Evolutionary conservation across 163 green algal species (phyloP).

Genomic region (Chloromonas sp.): DNA sequence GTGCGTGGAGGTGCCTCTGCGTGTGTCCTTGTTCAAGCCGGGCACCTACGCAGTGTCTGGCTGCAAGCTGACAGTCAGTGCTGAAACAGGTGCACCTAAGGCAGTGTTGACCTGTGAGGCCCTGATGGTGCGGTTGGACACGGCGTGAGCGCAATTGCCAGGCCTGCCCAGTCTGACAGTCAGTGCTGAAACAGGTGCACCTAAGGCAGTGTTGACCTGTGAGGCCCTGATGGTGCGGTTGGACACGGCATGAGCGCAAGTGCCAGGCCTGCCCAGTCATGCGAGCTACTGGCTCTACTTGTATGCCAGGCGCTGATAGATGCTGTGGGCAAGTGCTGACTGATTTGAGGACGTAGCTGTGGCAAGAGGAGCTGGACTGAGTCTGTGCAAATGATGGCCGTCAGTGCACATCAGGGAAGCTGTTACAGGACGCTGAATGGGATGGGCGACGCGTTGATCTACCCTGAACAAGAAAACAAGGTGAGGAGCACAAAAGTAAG

Average conservation of each 20-base stretch:
- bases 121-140: background rate
- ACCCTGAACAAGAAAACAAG: too few species aligned
- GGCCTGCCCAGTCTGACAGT: background rate
- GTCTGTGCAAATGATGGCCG: too few species aligned
- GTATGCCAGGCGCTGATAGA: too few species aligned
- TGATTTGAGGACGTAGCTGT: too few species aligned
- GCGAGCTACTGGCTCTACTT: too few species aligned
- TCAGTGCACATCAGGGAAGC: too few species aligned
- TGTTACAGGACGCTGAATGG: too few species aligned
- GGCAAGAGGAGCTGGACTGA: too few species aligned
- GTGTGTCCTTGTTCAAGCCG: slow-evolving; percentile 14
- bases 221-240: background rate
- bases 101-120: background rate
- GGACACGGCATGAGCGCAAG: background rate
- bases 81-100: background rate
- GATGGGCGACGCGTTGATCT: too few species aligned
- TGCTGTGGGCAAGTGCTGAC: too few species aligned
- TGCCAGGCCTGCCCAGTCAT: background rate
- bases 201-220: background rate
- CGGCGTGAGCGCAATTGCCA: background rate
- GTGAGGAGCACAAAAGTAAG: too few species aligned
- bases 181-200: background rate
- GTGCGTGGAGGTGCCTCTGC: slow-evolving; percentile 22
- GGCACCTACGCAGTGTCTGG: slow-evolving; percentile 22
- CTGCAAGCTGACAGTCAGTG: slow-evolving; percentile 11